Percentiles rank a stretch among this genome's conserved stretches.
Evolutionary conservation across 768 basidiomycete genomes (phyloP).

Genomic region (Pleurotus tuber-regium): DNA sequence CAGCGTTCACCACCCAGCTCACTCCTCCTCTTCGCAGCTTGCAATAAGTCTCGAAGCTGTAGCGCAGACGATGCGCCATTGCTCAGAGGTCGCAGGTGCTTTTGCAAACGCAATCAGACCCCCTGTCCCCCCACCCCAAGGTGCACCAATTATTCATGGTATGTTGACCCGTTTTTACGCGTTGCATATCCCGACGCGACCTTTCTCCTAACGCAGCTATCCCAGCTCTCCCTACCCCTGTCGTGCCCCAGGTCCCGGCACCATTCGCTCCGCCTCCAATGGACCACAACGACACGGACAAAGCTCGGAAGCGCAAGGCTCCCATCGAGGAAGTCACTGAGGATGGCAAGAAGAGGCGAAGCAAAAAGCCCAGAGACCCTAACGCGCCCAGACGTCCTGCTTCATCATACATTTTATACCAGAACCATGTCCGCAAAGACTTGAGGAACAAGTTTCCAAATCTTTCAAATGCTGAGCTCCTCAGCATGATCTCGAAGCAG

Average conservation of each 20-base stretch:
- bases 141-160: slow-evolving; percentile 9
- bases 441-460: slow-evolving; percentile 65
- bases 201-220: background rate
- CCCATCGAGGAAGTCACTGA: slow-evolving; percentile 36
- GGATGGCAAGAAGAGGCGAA: slow-evolving; percentile 52
- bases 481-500: slow-evolving; percentile 65
- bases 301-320: slow-evolving; percentile 54
- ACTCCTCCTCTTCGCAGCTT: slow-evolving; percentile 45
- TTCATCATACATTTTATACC: slow-evolving; percentile 91
- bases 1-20: slow-evolving; percentile 1
- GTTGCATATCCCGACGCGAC: background rate
- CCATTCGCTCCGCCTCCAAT: slow-evolving; percentile 16
- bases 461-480: slow-evolving; percentile 68
- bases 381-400: slow-evolving; percentile 94
- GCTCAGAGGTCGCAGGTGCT: slow-evolving; percentile 57
- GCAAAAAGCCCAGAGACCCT: slow-evolving; percentile 78
- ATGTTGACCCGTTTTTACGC: slow-evolving; percentile 13
- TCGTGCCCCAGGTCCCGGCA: slow-evolving; percentile 19
- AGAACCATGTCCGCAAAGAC: slow-evolving; percentile 81
- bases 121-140: slow-evolving; percentile 25
- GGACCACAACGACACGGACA: background rate
- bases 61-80: slow-evolving; percentile 62
- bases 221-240: slow-evolving; percentile 4
- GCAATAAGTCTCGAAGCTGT: slow-evolving; percentile 50
- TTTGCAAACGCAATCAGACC: slow-evolving; percentile 51